Evolutionary conservation across 164 flowering plant genomes (phyloP).

Genomic region (Akebia trifoliata): DNA sequence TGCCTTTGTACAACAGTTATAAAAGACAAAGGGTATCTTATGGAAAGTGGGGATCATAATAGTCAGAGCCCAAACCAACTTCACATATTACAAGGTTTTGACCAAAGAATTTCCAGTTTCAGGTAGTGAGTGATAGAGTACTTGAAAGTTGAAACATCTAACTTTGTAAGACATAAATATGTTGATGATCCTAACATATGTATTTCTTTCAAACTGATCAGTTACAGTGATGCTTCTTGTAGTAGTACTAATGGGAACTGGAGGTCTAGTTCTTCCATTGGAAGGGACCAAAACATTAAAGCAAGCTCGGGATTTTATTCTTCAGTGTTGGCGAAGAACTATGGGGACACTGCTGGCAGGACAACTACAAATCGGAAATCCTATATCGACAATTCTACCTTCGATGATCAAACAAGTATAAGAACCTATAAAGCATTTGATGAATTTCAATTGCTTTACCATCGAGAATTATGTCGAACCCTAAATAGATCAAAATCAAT

Average conservation of each 20-base stretch:
- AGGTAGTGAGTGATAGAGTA: too few relatives aligned
- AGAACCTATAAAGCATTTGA: background rate
- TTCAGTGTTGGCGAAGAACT: conserved; percentile 1
- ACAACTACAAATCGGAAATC: conserved; percentile 1
- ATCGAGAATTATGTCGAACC: conserved; percentile 10
- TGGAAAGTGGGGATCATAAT: conserved; percentile 36
- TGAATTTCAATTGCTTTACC: conserved; percentile 9
- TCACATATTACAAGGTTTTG: conserved; percentile 42
- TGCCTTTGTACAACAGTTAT: conserved; percentile 29
- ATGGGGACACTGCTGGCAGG: conserved; percentile 1
- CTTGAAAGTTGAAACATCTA: background rate
- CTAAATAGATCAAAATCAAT: conserved; percentile 9
- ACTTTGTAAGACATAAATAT: too few relatives aligned
- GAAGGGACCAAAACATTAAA: background rate
- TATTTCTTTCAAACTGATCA: too few relatives aligned
- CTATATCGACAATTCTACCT: conserved; percentile 1
- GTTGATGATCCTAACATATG: conserved; percentile 15
- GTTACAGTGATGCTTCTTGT: conserved; percentile 41
- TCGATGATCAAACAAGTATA: conserved; percentile 4
- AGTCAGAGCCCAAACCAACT: conserved; percentile 47
- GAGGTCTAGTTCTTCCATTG: conserved; percentile 11
- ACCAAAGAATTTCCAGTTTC: conserved; percentile 31
- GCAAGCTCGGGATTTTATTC: conserved; percentile 1
- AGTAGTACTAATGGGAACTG: conserved; percentile 24
- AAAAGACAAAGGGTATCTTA: conserved; percentile 24